These are phyloP conservation scores for Colletotrichum falcatum DNA, from an alignment of 2,329 filamentous ascomycete species.

Conservation along the genomic window DNA sequence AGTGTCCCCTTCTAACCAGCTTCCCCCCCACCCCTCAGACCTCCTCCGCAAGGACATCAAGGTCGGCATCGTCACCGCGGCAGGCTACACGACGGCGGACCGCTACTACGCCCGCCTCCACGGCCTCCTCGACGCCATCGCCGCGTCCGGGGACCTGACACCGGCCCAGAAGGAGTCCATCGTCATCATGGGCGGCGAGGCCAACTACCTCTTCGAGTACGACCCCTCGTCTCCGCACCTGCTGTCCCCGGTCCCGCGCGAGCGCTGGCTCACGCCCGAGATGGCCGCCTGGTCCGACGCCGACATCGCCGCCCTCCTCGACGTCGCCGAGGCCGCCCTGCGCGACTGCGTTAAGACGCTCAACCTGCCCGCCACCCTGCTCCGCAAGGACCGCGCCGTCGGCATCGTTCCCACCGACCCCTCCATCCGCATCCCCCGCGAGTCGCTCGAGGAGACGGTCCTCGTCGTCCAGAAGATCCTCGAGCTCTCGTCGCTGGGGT, in stretches of 20 bases:
- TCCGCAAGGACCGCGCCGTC: constrained; percentile 90
- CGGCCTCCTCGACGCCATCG: constrained; percentile 86
- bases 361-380: constrained; percentile 80
- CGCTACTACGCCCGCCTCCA: constrained; percentile 89
- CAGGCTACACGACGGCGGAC: constrained; percentile 89
- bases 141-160: constrained; percentile 68
- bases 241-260: constrained; percentile 74
- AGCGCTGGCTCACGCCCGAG: constrained; percentile 80
- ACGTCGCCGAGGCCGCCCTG: constrained; percentile 88
- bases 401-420: constrained; percentile 77
- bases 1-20: constrained; percentile 8
- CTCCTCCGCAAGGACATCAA: constrained; percentile 83
- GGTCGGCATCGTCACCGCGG: constrained; percentile 96
- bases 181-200: constrained; percentile 94
- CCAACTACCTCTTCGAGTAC: constrained; percentile 93
- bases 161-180: constrained; percentile 79
- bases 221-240: constrained; percentile 72
- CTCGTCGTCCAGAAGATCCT: constrained; percentile 93
- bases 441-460: constrained; percentile 95
- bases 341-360: constrained; percentile 84
- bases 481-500: constrained; percentile 74
- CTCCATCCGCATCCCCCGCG: constrained; percentile 79
- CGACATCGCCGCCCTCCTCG: constrained; percentile 84
- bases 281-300: constrained; percentile 82
- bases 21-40: constrained; percentile 52